Percentiles rank a stretch among this genome's conserved stretches.
phyloP scores from a whole-genome alignment of 306 rosid species.

The Cicer arietinum region DNA sequence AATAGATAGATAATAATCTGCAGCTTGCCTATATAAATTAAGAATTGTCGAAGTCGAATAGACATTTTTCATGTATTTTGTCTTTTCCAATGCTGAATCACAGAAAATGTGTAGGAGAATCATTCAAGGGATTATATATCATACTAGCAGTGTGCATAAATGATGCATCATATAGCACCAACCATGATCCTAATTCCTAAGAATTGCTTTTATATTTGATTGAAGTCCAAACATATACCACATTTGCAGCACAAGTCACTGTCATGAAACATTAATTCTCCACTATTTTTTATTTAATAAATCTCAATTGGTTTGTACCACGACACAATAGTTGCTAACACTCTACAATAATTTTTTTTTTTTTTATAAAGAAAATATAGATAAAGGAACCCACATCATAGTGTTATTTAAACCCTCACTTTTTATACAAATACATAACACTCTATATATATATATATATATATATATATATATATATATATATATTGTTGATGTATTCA shows the following conservation, averaged over 20 bases:
- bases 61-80: conserved; percentile 2
- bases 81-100: neutral
- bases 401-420: too few species aligned
- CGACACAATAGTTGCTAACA: neutral
- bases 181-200: conserved; percentile 36
- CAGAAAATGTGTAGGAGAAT: conserved; percentile 15
- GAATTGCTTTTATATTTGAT: conserved; percentile 14
- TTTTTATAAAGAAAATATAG: too few species aligned
- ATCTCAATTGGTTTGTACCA: neutral
- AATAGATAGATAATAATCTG: neutral
- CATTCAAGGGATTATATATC: neutral
- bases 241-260: conserved; percentile 23
- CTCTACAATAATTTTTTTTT: too few species aligned
- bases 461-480: too few species aligned
- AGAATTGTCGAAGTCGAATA: neutral
- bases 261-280: conserved; percentile 1
- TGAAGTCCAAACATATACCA: neutral
- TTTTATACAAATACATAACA: too few species aligned
- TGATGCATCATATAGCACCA: conserved; percentile 11
- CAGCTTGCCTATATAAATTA: neutral
- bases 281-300: conserved; percentile 1
- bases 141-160: neutral
- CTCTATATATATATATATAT: too few species aligned
- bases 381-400: too few species aligned
- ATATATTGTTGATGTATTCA: too few species aligned